These are phyloP conservation scores for Phytophthora constricta DNA, from an alignment of 352 stramenopile species.

Conservation along the genomic window DNA sequence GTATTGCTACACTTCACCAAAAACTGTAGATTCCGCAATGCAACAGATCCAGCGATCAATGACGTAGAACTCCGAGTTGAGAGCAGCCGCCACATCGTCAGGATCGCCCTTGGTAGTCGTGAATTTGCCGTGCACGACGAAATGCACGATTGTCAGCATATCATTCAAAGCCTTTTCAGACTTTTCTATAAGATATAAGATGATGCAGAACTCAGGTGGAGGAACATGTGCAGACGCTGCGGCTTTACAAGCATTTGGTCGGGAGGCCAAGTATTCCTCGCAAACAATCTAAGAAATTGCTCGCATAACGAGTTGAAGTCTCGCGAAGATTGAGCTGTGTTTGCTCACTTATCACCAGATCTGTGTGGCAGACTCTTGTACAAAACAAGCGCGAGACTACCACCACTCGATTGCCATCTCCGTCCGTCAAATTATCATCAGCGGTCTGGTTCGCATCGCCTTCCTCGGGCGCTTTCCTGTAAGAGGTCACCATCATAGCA, in stretches of 20 bases:
- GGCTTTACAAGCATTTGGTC: background rate
- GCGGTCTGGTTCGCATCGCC: background rate
- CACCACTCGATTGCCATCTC: constrained; percentile 10
- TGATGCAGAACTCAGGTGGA: no score
- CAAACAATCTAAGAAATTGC: constrained; percentile 3
- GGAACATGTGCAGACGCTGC: background rate
- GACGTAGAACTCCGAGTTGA: no score
- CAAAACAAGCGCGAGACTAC: constrained; percentile 8
- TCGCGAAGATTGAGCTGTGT: background rate
- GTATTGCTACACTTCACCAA: no score
- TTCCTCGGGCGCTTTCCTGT: background rate
- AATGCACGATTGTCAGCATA: background rate
- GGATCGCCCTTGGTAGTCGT: no score
- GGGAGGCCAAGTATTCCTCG: constrained; percentile 6
- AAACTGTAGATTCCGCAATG: no score
- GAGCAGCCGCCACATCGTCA: no score
- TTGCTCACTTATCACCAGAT: constrained; percentile 1
- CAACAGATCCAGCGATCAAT: no score
- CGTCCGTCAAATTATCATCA: background rate
- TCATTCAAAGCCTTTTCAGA: no score
- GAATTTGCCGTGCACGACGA: no score
- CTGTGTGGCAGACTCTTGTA: constrained; percentile 16
- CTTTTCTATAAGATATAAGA: no score
- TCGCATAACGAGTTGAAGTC: background rate
- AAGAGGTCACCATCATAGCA: constrained; percentile 23